Conservation (phyloP, 164 flowering plant genomes). For the Kingdonia uniflora region DNA sequence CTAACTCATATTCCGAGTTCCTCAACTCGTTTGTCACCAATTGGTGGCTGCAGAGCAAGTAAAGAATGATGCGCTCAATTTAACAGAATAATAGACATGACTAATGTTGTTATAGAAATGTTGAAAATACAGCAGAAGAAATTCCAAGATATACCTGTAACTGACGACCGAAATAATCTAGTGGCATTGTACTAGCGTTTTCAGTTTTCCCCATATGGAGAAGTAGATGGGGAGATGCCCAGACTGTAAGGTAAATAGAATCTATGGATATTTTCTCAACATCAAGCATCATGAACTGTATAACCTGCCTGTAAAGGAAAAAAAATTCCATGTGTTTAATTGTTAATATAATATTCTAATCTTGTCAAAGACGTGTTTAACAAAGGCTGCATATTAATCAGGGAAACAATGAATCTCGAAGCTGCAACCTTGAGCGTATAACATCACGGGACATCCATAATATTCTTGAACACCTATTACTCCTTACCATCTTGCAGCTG, state of each 20-base stretch:
- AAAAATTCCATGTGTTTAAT: not conserved
- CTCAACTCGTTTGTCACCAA: slow-evolving; percentile 52
- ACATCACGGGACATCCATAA: too few species aligned
- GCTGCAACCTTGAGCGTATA: too few species aligned
- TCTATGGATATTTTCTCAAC: slow-evolving; percentile 47
- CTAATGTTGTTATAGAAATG: too few species aligned
- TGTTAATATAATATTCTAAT: too few species aligned
- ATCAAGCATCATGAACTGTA: slow-evolving; percentile 76
- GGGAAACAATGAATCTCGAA: too few species aligned
- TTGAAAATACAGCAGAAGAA: too few species aligned
- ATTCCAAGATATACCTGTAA: slow-evolving; percentile 55
- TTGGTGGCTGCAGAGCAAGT: slow-evolving; percentile 61
- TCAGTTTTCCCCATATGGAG: slow-evolving; percentile 90
- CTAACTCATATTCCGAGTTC: slow-evolving; percentile 81
- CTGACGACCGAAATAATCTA: slow-evolving; percentile 78
- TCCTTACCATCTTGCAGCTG: too few species aligned
- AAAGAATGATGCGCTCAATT: too few species aligned
- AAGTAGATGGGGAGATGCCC: slow-evolving; percentile 92
- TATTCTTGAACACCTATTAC: too few species aligned
- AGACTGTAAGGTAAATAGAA: slow-evolving; percentile 52
- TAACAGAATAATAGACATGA: too few species aligned
- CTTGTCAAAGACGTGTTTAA: too few species aligned
- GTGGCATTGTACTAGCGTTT: slow-evolving; percentile 49
- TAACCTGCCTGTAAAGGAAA: slow-evolving; percentile 50
- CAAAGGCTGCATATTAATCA: too few species aligned